Base-by-base conservation (phyloP, 345 rosid genomes). In the Boechera retrofracta region DNA sequence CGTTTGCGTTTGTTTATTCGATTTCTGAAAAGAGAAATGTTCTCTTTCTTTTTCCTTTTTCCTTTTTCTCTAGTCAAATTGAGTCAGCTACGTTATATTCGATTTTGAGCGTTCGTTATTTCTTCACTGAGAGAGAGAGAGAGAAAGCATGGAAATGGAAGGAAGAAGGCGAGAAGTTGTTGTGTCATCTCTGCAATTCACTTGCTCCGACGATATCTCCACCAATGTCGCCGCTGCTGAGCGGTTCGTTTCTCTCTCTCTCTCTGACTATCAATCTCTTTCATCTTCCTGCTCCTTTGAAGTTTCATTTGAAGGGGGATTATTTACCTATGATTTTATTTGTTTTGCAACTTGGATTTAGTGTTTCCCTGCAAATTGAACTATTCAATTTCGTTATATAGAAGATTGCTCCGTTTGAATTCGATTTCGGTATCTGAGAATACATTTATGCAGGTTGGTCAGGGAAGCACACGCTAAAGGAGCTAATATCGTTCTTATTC, bases 401-500 rank as follows among this genome's bases (percentile, higher is more conserved):
- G 42, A 39, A 39, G 4, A 2, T 62, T 52, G 3, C 42, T 18
- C 21, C 10, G 10, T 47, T 49, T 24, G 61, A 44, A 54, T 24
- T 12, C 57, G 59, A 55, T 76, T 63, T 63, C 12, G n/a, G 6
- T 67, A 24, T 48, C 11, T 76, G 64, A 69, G 21, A 60, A 61
- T 12, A 63, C 53, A 7, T 63, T 2, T 60, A 2, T 74, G 78
- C 84, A 92, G 97, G 83, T 70, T 95, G 65, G 83, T 80, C 9
- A 69, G 73, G 15, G 69, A 74, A 69, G 83, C 83, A 11, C 83
- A 75, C 67, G 44, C 61, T 1, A 88, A 88, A 75, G 94, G 93
- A 67, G 97, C 98, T 6, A 86, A 91, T 67, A 87, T 92, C 74
- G 82, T 95, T 86, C 99, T 92, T 76, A 85, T 95, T 82, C 97